Evolutionary conservation across 495 filamentous ascomycete species (phyloP), one percentile per base, ranked within the genome.

Genomic region (Tuber microsphaerosporum): DNA sequence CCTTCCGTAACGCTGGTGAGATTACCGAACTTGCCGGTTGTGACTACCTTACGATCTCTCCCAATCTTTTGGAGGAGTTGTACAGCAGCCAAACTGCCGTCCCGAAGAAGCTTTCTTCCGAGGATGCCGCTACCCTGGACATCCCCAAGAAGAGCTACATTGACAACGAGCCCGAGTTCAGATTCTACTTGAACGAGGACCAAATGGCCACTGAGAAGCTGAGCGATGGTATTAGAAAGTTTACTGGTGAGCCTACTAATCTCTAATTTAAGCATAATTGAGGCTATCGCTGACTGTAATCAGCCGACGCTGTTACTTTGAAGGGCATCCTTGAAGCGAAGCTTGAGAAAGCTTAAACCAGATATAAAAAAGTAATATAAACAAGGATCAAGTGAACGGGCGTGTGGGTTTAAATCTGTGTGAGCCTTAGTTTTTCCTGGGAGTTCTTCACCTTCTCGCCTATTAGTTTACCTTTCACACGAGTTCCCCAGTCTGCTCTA

Each of bases 121-220:
- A 88, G 41, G 84, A 80, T 74, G 94, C 94, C 74, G 70, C 84
- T 73, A 83, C 83, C 48, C 88, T 96, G 73, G 84, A 96, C 85
- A 90, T 99, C 82, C 85, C 89, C 84, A 96, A 93, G 92, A 92
- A 91, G 88, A 87, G 86, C 71, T 99, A 98, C 90, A 89, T 99
- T 84, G 88, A 92, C 83, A 87, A 95, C 84, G 96, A 99, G 88
- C 78, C 94, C 71, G 82, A 86, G 45, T 99, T 97, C 93, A 94
- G 95, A 84, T 99, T 97, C 89, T 92, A 94, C 86, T 96, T 99
- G 90, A 99, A 99, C 88, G 95, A 98, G 88, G 93, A 99, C 84
- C 89, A 93, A 76, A 99, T 99, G 95, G 95, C 92, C 73, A 93
- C 96, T 76, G 94, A 97, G 90, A 99, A 99, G 91, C 89, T 99